Evolutionary conservation across 805 yeast genomes (phyloP), one percentile per base, ranked within the genome.

Genomic region (Hyphopichia homilentoma): DNA sequence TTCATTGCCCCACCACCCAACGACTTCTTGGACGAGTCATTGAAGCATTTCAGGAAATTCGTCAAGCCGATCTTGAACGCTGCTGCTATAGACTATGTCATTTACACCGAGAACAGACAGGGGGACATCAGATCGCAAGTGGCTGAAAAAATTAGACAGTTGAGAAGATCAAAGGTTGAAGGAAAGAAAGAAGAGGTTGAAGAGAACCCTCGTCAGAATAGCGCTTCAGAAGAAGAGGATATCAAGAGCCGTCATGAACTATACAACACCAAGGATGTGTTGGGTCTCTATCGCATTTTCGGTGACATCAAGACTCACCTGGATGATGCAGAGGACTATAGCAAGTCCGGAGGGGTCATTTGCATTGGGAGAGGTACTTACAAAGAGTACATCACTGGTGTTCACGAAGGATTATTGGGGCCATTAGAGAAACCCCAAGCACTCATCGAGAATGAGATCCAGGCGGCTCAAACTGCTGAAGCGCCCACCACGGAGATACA

Each of bases 1-100:
- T 89, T 81, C 54, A 73, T 89, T 35, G 95, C 96, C 0, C 98
- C 98, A n/a, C 97, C 97, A 6, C 97, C 98, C 14, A 84, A 85
- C 48, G 97, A 90, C 54, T 85, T 77, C 45, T 60, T 90, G 30
- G 93, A 81, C 25, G 81, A 79, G 35, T 77, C 90, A 7, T 51
- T 84, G 57, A 75, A 72, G 39, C 73, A 84, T 33, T 86, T 89
- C 68, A 74, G 86, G 43, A 76, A 80, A 33, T 88, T 75, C 51
- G 72, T 87, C 43, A 90, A 90, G 60, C 98, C 98, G 1, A 70
- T 89, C 2, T 62, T 90, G 44, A 84, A 82, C 43, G 72, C 95
- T 3, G 82, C 86, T 6, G 95, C 95, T 4, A 61, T 89, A 16
- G 97, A 90, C 57, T 88, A 73, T 49, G 93, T 86, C 35, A 57